Evolutionary conservation across 1,139 yeast genomes (phyloP).

Genomic region (Debaryomycetaceae sp.): DNA sequence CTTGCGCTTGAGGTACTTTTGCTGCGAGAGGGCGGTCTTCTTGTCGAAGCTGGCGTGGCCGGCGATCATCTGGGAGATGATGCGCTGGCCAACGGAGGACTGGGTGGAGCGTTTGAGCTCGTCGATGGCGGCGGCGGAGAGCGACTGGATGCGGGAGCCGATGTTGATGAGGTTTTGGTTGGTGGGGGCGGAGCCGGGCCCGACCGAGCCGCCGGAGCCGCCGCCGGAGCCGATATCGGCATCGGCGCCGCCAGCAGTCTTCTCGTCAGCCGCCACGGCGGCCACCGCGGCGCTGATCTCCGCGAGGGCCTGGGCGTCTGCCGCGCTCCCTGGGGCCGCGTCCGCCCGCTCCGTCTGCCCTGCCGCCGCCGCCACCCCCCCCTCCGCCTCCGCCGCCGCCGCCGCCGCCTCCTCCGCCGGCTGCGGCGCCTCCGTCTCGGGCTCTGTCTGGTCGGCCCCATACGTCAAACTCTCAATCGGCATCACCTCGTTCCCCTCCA

Average conservation of each 20-base stretch:
- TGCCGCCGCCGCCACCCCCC: slow-evolving; percentile 17
- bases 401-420: slow-evolving; percentile 19
- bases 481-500: slow-evolving; percentile 49
- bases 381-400: slow-evolving; percentile 26
- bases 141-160: slow-evolving; percentile 72
- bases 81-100: slow-evolving; percentile 68
- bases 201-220: too few relatives aligned
- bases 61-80: slow-evolving; percentile 76
- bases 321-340: slow-evolving; percentile 22
- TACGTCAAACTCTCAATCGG: slow-evolving; percentile 41
- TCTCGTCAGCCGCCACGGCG: slow-evolving; percentile 33
- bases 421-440: slow-evolving; percentile 23
- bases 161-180: slow-evolving; percentile 70
- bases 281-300: too few relatives aligned
- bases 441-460: slow-evolving; percentile 23
- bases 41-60: slow-evolving; percentile 85
- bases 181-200: slow-evolving; percentile 55
- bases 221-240: too few relatives aligned
- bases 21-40: slow-evolving; percentile 87
- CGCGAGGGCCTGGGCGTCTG: slow-evolving; percentile 20
- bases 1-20: slow-evolving; percentile 84
- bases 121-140: slow-evolving; percentile 75
- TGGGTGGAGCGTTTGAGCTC: slow-evolving; percentile 65
- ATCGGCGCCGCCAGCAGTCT: slow-evolving; percentile 36
- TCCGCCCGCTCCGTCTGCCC: slow-evolving; percentile 22